Base-by-base conservation (phyloP, 2,329 filamentous ascomycete genomes). In the Lachnum nothofagi region DNA sequence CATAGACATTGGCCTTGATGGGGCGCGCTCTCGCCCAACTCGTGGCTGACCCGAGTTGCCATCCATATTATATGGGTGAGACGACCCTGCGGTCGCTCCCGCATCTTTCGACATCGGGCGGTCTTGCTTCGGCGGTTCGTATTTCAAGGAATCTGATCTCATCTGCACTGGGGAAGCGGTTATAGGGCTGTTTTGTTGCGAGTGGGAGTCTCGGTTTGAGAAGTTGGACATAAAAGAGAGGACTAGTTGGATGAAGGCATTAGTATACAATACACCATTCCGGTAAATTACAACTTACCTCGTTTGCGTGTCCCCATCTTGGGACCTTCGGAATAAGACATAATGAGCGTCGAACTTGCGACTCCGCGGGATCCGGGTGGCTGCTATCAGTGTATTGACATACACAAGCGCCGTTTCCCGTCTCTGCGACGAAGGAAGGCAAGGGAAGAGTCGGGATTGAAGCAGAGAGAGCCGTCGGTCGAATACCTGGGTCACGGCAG, bases 181-280 rank as follows among this genome's bases (percentile, higher is more conserved):
- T 27, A 27, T 27, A 12, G 25, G 63, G 55, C 17, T 68, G 56
- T 45, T 63, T 61, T 34, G 58, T 53, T 34, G 65, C 56, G 29
- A 63, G 60, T 27, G 65, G 12, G 62, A 49, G 33, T 67, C 65
- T 53, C 68, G 65, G 52, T 71, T 71, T 58, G 85, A 85, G 74
- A 87, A 83, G 70, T 84, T 82, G 68, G 86, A 89, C 79, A 94
- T 91, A 71, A 94, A 94, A 61, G 88, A 94, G 61, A 90, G 76
- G 49, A 95, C 89, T 94, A 14, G 48, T 49, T 41, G 51, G 43
- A 49, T 50, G 55, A 45, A 60, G 29, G 40, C 17, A 42, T 60
- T 40, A 60, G 57, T 51, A 46, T 42, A 17, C 12, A 16, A 19
- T 40, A 10, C 5, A 12, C 42, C 14, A 39, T 40, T 35, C 19